phyloP scores from a whole-genome alignment of 495 filamentous ascomycete genomes.

The Xylaria palmicola region DNA sequence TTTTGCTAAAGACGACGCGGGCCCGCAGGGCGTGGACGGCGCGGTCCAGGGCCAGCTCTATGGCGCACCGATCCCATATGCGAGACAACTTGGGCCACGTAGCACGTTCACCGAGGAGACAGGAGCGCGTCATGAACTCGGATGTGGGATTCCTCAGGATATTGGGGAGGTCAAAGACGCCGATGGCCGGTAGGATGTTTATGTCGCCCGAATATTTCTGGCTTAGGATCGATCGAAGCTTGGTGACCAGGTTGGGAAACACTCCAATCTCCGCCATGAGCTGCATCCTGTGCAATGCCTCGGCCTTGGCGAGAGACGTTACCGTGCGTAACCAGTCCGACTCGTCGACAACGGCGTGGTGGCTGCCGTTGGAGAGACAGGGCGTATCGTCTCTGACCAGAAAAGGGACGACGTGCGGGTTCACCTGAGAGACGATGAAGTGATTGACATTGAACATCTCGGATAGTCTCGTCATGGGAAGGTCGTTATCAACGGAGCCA shows the following conservation, averaged over 20 bases:
- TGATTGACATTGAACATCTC: conserved; percentile 99
- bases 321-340: conserved; percentile 64
- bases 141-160: conserved; percentile 84
- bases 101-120: conserved; percentile 74
- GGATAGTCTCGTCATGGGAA: conserved; percentile 85
- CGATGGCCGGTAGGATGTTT: conserved; percentile 83
- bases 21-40: conserved; percentile 76
- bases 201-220: conserved; percentile 96
- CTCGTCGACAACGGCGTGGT: conserved; percentile 37
- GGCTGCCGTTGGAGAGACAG: conserved; percentile 38
- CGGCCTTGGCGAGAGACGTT: conserved; percentile 75
- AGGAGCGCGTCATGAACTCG: conserved; percentile 82
- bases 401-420: conserved; percentile 91
- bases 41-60: conserved; percentile 82
- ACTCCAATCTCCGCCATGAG: conserved; percentile 79
- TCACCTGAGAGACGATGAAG: conserved; percentile 95
- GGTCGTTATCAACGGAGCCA: conserved; percentile 89
- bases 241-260: conserved; percentile 77
- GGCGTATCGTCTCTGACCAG: conserved; percentile 68
- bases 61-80: conserved; percentile 77
- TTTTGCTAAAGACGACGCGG: conserved; percentile 76
- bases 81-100: conserved; percentile 88
- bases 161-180: conserved; percentile 68
- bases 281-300: conserved; percentile 77
- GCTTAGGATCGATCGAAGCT: conserved; percentile 74